Evolutionary conservation across 306 rosid genomes (phyloP).

Genomic region (cucumber (Cucumis sativus)): DNA sequence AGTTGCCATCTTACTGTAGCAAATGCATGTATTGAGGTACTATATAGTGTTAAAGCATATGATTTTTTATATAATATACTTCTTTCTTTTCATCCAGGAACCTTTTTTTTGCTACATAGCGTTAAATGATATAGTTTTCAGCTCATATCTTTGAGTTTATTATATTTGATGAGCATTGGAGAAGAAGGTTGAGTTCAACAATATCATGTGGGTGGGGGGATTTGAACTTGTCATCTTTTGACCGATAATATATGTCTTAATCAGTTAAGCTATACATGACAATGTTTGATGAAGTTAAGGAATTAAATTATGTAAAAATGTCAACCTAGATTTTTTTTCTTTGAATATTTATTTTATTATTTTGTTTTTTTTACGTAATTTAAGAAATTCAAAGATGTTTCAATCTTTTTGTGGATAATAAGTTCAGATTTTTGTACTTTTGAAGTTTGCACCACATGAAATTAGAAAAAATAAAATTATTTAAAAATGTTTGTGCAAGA

Average conservation of each 20-base stretch:
- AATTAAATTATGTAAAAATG: not conserved
- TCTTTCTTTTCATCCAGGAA: not conserved
- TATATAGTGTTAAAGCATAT: constrained; percentile 11
- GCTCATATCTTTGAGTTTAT: not conserved
- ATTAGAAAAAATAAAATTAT: too few relatives aligned
- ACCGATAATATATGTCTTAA: too few relatives aligned
- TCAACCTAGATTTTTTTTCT: not conserved
- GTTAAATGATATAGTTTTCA: not conserved
- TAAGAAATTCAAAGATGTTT: not conserved
- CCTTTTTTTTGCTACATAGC: not conserved
- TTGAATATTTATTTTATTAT: not conserved
- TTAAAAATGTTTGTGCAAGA: too few relatives aligned
- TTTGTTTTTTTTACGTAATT: not conserved
- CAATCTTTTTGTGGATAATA: not conserved
- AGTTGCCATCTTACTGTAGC: constrained; percentile 70
- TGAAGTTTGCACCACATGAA: too few relatives aligned
- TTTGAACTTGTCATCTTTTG: not conserved
- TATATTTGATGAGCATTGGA: not conserved
- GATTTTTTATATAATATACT: not conserved
- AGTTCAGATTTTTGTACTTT: too few relatives aligned
- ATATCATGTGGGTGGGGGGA: not conserved
- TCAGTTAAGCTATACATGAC: not conserved
- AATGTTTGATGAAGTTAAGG: not conserved
- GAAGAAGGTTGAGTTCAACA: not conserved
- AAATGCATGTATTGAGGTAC: constrained; percentile 83